Evolutionary conservation across 768 basidiomycete genomes (phyloP), one percentile per base, ranked within the genome.

Genomic region (Cystoderma amianthinum): DNA sequence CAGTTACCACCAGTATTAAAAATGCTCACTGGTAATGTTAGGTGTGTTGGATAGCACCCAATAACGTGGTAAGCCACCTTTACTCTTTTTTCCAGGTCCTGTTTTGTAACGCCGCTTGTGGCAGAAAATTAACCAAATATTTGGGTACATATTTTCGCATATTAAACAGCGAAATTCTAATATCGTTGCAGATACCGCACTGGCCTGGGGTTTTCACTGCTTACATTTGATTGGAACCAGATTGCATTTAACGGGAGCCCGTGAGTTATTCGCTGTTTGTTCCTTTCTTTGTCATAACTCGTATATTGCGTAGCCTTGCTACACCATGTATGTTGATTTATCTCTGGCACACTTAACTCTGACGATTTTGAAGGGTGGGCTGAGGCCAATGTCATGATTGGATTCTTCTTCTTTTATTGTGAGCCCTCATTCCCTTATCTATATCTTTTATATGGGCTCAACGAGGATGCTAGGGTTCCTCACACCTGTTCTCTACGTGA

Each of bases 231-330:
- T 53, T 80, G 79, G 78, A 71, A 69, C 38, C 76, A 83, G 54
- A 84, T 87, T 40, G 78, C 81, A 3, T 85, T 75, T 42, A 76
- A 76, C 42, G 80, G 80, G 10, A 77, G 77, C 45, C 80, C 80
- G 73, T 74, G 53, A 51, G 73, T 65, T 12, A 17, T 47, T 24
- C 18, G 35, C 13, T 47, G 28, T 16, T 21, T 34, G 17, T 7
- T 25, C 17, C 44, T 16, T 46, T 22, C 18, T 44, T n/a, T n/a
- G n/a, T n/a, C n/a, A n/a, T n/a, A 39, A 36, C 36, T 40, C 39
- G 30, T 35, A 45, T 20, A 42, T 38, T 23, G 39, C 38, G 11
- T 44, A 72, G 71, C 13, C 67, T 74, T 32, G 65, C 69, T 24
- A 71, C 71, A 32, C 71, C 70, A 44, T 74, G 71, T 72, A 56